These are phyloP conservation scores for Erysimum cheiranthoides DNA, from an alignment of 345 rosid species.

Conservation along the genomic window DNA sequence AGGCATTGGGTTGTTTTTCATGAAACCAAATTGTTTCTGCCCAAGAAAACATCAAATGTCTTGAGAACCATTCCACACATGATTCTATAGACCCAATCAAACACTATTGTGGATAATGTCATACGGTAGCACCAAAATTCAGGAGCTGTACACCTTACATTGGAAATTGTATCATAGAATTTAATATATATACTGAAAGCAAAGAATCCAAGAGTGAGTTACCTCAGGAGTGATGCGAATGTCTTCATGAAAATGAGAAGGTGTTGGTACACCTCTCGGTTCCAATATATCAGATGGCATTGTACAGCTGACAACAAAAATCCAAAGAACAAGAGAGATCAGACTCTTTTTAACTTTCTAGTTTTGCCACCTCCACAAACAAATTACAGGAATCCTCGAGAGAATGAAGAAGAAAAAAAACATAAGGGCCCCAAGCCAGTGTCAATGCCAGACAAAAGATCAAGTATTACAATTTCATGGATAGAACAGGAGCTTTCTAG, in stretches of 20 bases:
- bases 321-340: constrained; percentile 32
- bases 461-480: neutral
- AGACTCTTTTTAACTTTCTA: constrained; percentile 31
- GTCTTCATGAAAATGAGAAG: constrained; percentile 53
- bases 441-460: neutral
- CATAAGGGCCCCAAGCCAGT: constrained; percentile 13
- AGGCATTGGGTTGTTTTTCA: constrained; percentile 55
- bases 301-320: constrained; percentile 41
- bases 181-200: neutral
- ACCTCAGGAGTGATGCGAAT: constrained; percentile 59
- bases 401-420: neutral
- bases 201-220: constrained; percentile 28
- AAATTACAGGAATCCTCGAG: neutral
- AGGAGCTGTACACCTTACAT: neutral
- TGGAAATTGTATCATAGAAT: neutral
- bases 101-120: neutral
- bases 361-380: constrained; percentile 34
- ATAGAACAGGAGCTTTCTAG: constrained; percentile 33
- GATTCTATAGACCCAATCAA: neutral
- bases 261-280: constrained; percentile 47
- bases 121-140: neutral
- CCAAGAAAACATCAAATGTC: constrained; percentile 37
- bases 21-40: constrained; percentile 74
- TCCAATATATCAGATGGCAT: constrained; percentile 77
- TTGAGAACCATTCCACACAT: constrained; percentile 7